Conservation (phyloP, 805 yeast species). For the Ogataea paradorogensis region DNA sequence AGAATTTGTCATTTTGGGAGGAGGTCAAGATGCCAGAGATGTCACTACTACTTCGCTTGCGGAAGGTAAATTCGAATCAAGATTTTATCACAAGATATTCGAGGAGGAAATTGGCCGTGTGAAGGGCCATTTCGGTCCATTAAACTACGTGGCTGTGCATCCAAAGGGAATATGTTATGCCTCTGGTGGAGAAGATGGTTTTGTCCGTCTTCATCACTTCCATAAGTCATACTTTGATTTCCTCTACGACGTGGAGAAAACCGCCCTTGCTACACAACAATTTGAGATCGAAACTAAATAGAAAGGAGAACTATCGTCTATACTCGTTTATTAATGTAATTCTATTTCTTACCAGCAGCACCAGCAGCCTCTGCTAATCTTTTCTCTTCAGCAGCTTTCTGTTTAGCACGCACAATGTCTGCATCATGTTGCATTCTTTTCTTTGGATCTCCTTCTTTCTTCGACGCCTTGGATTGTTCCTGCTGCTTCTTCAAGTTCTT, state of each 20-base stretch:
- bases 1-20: slow-evolving; percentile 90
- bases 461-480: slow-evolving; percentile 52
- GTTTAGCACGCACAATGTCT: slow-evolving; percentile 84
- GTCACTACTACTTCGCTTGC: slow-evolving; percentile 94
- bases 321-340: neutral
- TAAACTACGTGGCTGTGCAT: slow-evolving; percentile 88
- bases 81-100: slow-evolving; percentile 92
- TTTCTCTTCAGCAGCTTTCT: slow-evolving; percentile 65
- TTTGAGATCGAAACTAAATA: slow-evolving; percentile 19
- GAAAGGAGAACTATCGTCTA: slow-evolving; percentile 1
- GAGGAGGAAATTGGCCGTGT: slow-evolving; percentile 96
- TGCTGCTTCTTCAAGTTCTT: slow-evolving; percentile 81
- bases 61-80: slow-evolving; percentile 96
- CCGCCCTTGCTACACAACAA: slow-evolving; percentile 47
- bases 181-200: slow-evolving; percentile 99
- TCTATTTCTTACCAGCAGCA: slow-evolving; percentile 14
- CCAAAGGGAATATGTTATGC: slow-evolving; percentile 92
- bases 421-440: slow-evolving; percentile 89
- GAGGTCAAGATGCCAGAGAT: slow-evolving; percentile 99
- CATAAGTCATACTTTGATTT: slow-evolving; percentile 92
- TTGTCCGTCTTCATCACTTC: slow-evolving; percentile 87
- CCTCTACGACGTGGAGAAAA: slow-evolving; percentile 85
- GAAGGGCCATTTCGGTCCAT: slow-evolving; percentile 98
- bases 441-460: slow-evolving; percentile 79
- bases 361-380: slow-evolving; percentile 31